These are phyloP conservation scores for Haematococcus lacustris DNA, from an alignment of 139 green algal species.

Conservation along the genomic window DNA sequence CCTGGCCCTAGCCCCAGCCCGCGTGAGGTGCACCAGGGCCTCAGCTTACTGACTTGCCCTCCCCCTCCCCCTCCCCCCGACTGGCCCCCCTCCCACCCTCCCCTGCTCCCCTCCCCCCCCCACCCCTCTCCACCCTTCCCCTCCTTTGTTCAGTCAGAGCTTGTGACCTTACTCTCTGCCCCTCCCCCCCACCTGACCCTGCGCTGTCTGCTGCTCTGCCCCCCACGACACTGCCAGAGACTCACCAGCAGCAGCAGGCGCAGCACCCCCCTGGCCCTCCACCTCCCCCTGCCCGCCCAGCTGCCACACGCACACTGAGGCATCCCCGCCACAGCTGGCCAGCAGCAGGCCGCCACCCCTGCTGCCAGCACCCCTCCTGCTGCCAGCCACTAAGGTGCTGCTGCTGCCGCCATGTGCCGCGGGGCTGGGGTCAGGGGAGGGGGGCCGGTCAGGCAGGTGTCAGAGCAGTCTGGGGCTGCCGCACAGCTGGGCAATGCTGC, in stretches of 20 bases:
- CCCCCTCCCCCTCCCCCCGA: too few relatives aligned
- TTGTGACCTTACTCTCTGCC: too few relatives aligned
- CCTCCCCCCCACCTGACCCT: too few relatives aligned
- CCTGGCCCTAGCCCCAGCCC: too few relatives aligned
- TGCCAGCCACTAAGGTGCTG: too few relatives aligned
- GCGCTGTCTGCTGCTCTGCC: not conserved
- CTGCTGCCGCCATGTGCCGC: not conserved
- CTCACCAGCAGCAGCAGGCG: not conserved
- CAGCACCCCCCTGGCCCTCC: conserved; percentile 7
- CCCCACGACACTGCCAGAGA: not conserved
- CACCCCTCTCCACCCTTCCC: not conserved
- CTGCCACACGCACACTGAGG: conserved; percentile 6
- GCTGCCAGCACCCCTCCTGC: too few relatives aligned
- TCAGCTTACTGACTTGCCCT: too few relatives aligned
- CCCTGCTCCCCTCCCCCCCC: not conserved
- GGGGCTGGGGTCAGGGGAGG: conserved; percentile 1
- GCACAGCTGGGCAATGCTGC: conserved; percentile 15
- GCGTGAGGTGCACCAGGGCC: too few relatives aligned
- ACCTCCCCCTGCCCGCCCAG: too few relatives aligned
- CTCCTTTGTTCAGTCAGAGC: too few relatives aligned
- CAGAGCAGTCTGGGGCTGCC: not conserved
- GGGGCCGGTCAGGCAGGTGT: not conserved
- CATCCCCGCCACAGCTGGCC: conserved; percentile 35
- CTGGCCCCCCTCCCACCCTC: not conserved
- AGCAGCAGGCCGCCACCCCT: conserved; percentile 1